phyloP scores from a whole-genome alignment of 257 asterid genomes.

The Solanum etuberosum region DNA sequence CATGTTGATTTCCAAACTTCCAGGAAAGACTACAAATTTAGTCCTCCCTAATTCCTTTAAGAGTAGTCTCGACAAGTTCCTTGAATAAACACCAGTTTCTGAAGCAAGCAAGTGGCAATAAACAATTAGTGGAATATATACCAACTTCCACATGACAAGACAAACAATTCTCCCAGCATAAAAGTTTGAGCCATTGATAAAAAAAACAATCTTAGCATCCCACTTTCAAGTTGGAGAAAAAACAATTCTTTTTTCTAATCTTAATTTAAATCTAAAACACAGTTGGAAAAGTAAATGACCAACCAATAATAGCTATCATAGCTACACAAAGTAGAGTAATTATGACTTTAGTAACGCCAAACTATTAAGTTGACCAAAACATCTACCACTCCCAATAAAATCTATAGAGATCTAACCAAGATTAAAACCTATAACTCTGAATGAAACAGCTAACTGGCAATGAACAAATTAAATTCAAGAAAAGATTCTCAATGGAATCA shows the following conservation, averaged over 20 bases:
- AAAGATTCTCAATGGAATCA: not conserved
- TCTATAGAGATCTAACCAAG: not conserved
- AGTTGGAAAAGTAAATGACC: not conserved
- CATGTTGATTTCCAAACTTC: conserved; percentile 27
- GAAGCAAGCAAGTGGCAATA: not conserved
- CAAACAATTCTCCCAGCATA: not conserved
- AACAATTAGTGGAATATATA: conserved; percentile 6
- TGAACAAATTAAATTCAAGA: not conserved
- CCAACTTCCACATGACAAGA: not conserved
- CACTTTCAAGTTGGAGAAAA: not conserved
- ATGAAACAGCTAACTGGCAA: not conserved
- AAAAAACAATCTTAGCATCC: not conserved
- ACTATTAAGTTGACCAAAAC: not conserved
- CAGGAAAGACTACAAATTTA: not conserved
- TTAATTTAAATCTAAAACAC: not conserved
- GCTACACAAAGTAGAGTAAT: not conserved
- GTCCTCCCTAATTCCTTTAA: not conserved
- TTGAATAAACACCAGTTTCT: conserved; percentile 8
- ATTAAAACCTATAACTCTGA: not conserved
- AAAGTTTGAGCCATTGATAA: not conserved
- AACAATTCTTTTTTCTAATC: not conserved
- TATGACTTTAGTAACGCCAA: not conserved
- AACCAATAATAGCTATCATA: not conserved
- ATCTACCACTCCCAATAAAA: not conserved
- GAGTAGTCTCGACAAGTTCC: not conserved